Evolutionary conservation across 139 green algal genomes (phyloP), one percentile per base, ranked within the genome.

Genomic region (Chlamydomonas urium): DNA sequence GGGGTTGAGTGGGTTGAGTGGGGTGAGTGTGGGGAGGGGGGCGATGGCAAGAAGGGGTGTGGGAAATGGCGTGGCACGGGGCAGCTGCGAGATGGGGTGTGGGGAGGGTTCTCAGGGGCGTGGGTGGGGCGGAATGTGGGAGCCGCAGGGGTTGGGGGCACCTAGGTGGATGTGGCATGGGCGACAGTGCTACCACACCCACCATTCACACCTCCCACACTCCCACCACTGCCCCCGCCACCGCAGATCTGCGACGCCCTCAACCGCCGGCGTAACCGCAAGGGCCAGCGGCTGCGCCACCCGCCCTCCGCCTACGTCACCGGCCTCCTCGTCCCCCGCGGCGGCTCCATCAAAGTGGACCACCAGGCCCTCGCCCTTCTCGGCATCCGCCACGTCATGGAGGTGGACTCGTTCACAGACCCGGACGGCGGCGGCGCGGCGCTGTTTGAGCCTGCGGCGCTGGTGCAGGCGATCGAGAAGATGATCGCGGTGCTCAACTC

Each of bases 281-380:
- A 47, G 56, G 77, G 76, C 23, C 47, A 65, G 19, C 77, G 61
- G 10, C 76, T 96, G 63, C 37, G 73, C 2, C 65, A 94, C 74
- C 57, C 84, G 2, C 74, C 88, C 1, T 63, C 73, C 1, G 59
- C 75, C 0, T 98, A 96, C 75, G 76, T 97, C 8, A 93, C 82
- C 2, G 79, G 72, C 0, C 56, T 98, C 70, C 61, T 97, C 33
- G 83, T 90, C 60, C 93, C 93, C 0, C 34, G 32, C 8, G 85
- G 79, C 3, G 85, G 89, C 2, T 42, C 60, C 14, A 83, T 98
- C 0, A 57, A 79, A 3, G 81, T 96, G 45, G 88, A 96, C 75
- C 29, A 53, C 19, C 6, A 53, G 33, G 65, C 61, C 23, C 61
- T 79, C 4, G 1, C 57, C 1, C 31, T 48, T 29, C 38, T 83